A percentile compares a stretch with the other conserved stretches of the same genome.
These are phyloP conservation scores for Suillus variegatus DNA, from an alignment of 768 basidiomycete species.

Conservation along the genomic window DNA sequence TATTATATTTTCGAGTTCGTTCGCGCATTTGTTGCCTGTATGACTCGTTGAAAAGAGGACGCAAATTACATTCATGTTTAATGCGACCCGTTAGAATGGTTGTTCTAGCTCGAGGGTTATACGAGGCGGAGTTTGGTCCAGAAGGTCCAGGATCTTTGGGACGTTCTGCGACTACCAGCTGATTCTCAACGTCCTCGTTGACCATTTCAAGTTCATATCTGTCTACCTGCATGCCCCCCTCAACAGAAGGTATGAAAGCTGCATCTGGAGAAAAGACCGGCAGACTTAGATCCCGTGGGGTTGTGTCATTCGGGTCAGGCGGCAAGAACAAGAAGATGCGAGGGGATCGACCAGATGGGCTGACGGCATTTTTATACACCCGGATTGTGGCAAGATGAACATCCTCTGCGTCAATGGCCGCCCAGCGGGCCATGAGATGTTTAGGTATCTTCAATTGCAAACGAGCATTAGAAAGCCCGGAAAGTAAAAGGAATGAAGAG, in stretches of 20 bases:
- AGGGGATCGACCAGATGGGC: slow-evolving; percentile 47
- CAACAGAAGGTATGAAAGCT: slow-evolving; percentile 31
- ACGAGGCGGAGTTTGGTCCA: slow-evolving; percentile 38
- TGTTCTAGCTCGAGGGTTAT: slow-evolving; percentile 66
- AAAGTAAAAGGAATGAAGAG: slow-evolving; percentile 4
- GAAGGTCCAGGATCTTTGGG: slow-evolving; percentile 60
- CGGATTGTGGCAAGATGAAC: slow-evolving; percentile 84
- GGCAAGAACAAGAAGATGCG: slow-evolving; percentile 71
- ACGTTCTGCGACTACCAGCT: slow-evolving; percentile 82
- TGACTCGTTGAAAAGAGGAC: slow-evolving; percentile 64
- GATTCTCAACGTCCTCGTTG: slow-evolving; percentile 81
- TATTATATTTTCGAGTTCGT: slow-evolving; percentile 65
- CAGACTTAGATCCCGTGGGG: slow-evolving; percentile 22
- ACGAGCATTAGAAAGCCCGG: slow-evolving; percentile 10
- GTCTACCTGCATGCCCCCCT: slow-evolving; percentile 42
- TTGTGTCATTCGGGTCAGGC: slow-evolving; percentile 50
- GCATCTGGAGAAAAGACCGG: slow-evolving; percentile 31
- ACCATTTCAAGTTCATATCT: slow-evolving; percentile 90
- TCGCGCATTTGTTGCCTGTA: slow-evolving; percentile 77
- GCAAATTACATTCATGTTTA: slow-evolving; percentile 77
- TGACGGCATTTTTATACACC: slow-evolving; percentile 60
- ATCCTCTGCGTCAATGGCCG: slow-evolving; percentile 70
- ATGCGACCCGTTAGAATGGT: slow-evolving; percentile 79
- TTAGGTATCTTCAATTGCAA: slow-evolving; percentile 67
- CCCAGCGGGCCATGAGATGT: slow-evolving; percentile 85